Percentiles rank a stretch among this genome's conserved stretches.
phyloP scores from a whole-genome alignment of 257 asterid genomes.

The Verbena officinalis region DNA sequence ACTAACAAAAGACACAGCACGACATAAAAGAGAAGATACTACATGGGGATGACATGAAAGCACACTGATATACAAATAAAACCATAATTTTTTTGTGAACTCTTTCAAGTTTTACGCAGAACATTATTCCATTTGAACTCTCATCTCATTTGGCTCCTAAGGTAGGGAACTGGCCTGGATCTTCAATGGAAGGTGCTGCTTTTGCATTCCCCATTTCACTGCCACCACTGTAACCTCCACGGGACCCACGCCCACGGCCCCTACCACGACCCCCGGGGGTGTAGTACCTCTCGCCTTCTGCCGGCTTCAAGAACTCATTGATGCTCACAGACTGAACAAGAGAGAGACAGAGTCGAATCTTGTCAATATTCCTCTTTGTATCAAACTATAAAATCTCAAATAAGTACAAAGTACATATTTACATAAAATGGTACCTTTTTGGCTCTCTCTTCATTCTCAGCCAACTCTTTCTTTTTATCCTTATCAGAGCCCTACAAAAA shows the following conservation, averaged over 20 bases:
- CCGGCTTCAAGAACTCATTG: slow-evolving; percentile 90
- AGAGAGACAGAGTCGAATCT: background rate
- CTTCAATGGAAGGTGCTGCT: slow-evolving; percentile 76
- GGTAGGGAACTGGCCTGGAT: slow-evolving; percentile 77
- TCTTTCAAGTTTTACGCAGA: slow-evolving; percentile 33
- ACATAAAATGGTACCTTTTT: slow-evolving; percentile 57
- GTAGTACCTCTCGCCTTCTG: slow-evolving; percentile 66
- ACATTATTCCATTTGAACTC: slow-evolving; percentile 46
- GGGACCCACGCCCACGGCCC: slow-evolving; percentile 61
- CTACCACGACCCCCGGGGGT: slow-evolving; percentile 68
- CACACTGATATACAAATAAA: slow-evolving; percentile 46
- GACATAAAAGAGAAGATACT: slow-evolving; percentile 15
- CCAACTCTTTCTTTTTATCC: slow-evolving; percentile 73
- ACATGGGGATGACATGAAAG: slow-evolving; percentile 28
- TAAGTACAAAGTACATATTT: too few relatives aligned
- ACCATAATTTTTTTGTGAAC: slow-evolving; percentile 24
- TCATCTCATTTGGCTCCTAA: slow-evolving; percentile 72
- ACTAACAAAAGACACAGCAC: slow-evolving; percentile 14
- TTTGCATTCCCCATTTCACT: slow-evolving; percentile 39
- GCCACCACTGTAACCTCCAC: slow-evolving; percentile 56
- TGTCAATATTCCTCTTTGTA: background rate
- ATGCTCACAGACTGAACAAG: slow-evolving; percentile 75
- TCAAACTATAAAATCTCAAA: background rate
- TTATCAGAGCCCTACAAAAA: slow-evolving; percentile 69
- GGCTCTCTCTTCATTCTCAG: slow-evolving; percentile 84